Evolutionary conservation across 2,329 filamentous ascomycete species (phyloP), one percentile per base, ranked within the genome.

Genomic region (Cladosporium phlei): DNA sequence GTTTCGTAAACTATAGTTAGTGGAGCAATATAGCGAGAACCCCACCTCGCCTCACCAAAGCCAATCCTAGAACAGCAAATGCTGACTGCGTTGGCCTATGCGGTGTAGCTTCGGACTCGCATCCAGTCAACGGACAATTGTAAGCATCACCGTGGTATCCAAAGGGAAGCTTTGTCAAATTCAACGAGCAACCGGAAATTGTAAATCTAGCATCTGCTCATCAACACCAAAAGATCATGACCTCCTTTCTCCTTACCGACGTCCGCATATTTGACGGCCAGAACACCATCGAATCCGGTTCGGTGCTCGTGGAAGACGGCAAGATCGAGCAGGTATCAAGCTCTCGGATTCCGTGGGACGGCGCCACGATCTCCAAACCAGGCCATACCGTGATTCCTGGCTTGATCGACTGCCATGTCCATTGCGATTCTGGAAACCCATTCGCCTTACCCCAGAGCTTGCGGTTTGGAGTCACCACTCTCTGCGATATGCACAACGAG

Each of bases 321-420:
- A 66, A 66, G 29, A 71, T 76, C 48, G 38, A 52, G 0, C 48
- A 56, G 32, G 54, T 63, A 30, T 58, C 55, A 2, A 14, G 32
- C 4, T 35, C 30, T 1, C 7, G 29, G 2, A 54, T 58, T 33
- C 22, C 50, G 5, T 58, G 45, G 43, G 17, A 49, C 22, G 57
- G 58, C 14, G 42, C 56, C 3, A 62, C 62, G 4, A 62, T 71
- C 47, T 70, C 70, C 3, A 72, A 66, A 45, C 69, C 71, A 2
- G 67, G 66, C 6, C 68, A 74, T 49, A 76, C 74, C 0, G 50
- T 76, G 1, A 59, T 77, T 1, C 74, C 74, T 1, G 74, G 74
- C 2, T 57, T 77, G 4, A 76, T 77, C 22, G 74, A 77, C 52
- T 67, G 64, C 32, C 74, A 76, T 51, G 69, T 75, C 21, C 74